These are phyloP conservation scores for Diaporthe citrichinensis DNA, from an alignment of 2,329 filamentous ascomycete genomes.

Conservation along the genomic window DNA sequence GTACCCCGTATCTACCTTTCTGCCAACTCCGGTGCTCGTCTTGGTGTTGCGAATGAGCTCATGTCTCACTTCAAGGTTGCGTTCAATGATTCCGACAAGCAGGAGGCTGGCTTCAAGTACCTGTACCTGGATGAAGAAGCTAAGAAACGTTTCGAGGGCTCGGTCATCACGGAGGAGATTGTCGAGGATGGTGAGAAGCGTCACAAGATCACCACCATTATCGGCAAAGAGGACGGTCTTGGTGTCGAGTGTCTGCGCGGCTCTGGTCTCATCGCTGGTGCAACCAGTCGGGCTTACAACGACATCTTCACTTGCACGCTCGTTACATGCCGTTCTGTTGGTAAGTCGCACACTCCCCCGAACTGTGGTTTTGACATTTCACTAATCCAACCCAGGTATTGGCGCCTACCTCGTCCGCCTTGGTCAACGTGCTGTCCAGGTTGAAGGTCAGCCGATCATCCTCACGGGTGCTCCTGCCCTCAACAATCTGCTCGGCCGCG, in stretches of 20 bases:
- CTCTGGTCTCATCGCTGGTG: slow-evolving; percentile 97
- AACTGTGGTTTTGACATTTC: slow-evolving; percentile 50
- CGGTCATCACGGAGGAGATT: slow-evolving; percentile 90
- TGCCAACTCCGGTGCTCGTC: slow-evolving; percentile 97
- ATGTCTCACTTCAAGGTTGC: slow-evolving; percentile 98
- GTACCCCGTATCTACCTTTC: slow-evolving; percentile 98
- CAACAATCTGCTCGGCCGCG: slow-evolving; percentile 97
- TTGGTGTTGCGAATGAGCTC: slow-evolving; percentile 95
- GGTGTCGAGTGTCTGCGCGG: slow-evolving; percentile 98
- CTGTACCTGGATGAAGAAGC: slow-evolving; percentile 90
- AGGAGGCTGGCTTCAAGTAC: slow-evolving; percentile 95
- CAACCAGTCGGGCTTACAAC: slow-evolving; percentile 96
- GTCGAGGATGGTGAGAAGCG: slow-evolving; percentile 89
- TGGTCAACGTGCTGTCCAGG: slow-evolving; percentile 97
- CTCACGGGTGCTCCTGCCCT: slow-evolving; percentile 96
- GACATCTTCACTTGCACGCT: slow-evolving; percentile 99
- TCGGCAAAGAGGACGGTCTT: slow-evolving; percentile 94
- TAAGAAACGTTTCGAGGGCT: slow-evolving; percentile 88
- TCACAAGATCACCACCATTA: slow-evolving; percentile 93
- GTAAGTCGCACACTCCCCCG: slow-evolving; percentile 64
- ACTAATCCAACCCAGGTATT: slow-evolving; percentile 71
- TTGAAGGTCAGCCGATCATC: slow-evolving; percentile 99
- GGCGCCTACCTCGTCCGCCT: slow-evolving; percentile 99
- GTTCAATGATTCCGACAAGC: slow-evolving; percentile 88
- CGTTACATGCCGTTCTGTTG: slow-evolving; percentile 97